Evolutionary conservation across 78 protist genomes (phyloP).

Genomic region (Cavenderia fasciculata): DNA sequence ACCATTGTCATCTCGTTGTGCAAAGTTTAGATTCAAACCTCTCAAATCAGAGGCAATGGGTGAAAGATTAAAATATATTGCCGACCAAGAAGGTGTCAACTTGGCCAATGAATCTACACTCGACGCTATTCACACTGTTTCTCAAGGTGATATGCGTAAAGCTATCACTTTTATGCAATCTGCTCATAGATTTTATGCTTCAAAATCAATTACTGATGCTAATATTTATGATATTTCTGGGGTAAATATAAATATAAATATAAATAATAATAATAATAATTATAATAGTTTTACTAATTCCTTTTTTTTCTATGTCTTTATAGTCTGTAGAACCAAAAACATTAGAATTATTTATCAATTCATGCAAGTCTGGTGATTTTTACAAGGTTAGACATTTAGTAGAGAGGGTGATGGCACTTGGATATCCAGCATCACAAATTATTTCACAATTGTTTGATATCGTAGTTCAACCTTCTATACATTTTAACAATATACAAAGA

Average conservation of each 20-base stretch:
- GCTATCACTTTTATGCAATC: slow-evolving; percentile 94
- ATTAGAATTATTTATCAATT: slow-evolving; percentile 6
- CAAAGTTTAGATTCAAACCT: slow-evolving; percentile 97
- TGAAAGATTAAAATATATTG: slow-evolving; percentile 81
- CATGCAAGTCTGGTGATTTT: slow-evolving; percentile 52
- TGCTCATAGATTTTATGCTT: slow-evolving; percentile 68
- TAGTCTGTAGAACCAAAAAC: slow-evolving; percentile 48
- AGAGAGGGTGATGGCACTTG: slow-evolving; percentile 12
- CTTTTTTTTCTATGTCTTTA: not conserved
- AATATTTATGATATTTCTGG: slow-evolving; percentile 78
- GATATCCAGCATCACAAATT: slow-evolving; percentile 74
- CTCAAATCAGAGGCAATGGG: slow-evolving; percentile 67
- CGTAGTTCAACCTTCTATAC: not conserved
- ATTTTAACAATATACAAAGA: slow-evolving; percentile 30
- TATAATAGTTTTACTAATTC: too few relatives aligned
- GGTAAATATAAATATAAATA: slow-evolving; percentile 22
- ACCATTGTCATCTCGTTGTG: slow-evolving; percentile 98
- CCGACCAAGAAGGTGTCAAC: slow-evolving; percentile 65
- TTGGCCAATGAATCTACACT: slow-evolving; percentile 15
- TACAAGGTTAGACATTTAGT: slow-evolving; percentile 17
- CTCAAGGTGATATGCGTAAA: slow-evolving; percentile 95
- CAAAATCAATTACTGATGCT: slow-evolving; percentile 2
- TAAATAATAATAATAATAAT: not conserved
- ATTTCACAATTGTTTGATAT: slow-evolving; percentile 58
- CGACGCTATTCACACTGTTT: slow-evolving; percentile 33